These are phyloP conservation scores for Colletotrichum chrysophilum DNA, from an alignment of 2,329 filamentous ascomycete species.

Conservation along the genomic window DNA sequence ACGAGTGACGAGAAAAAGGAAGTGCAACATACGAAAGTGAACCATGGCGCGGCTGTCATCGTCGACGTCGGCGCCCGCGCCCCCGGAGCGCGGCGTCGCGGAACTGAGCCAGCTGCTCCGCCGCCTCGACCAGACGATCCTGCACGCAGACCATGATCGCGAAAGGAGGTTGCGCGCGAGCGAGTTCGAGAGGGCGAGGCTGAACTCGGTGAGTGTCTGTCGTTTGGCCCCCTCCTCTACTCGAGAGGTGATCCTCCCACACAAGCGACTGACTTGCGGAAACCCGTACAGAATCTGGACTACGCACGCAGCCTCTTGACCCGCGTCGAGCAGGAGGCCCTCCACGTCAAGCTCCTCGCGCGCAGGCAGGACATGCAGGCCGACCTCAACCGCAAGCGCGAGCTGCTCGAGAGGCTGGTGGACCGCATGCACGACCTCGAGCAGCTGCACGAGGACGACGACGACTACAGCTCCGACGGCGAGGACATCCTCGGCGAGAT, in stretches of 20 bases:
- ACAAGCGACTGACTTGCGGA: too few relatives aligned
- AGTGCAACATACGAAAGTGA: not conserved
- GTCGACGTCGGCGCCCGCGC: not conserved
- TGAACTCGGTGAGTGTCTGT: slow-evolving; percentile 31
- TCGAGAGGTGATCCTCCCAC: too few relatives aligned
- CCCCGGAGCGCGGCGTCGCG: slow-evolving; percentile 34
- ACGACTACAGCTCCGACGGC: slow-evolving; percentile 55
- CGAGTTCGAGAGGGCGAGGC: slow-evolving; percentile 64
- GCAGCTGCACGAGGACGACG: slow-evolving; percentile 49
- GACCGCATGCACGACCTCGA: slow-evolving; percentile 72
- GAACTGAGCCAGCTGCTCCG: slow-evolving; percentile 69
- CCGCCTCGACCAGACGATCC: slow-evolving; percentile 69
- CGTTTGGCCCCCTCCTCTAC: too few relatives aligned
- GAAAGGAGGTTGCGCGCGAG: slow-evolving; percentile 63
- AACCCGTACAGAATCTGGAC: slow-evolving; percentile 66
- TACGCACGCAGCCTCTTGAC: slow-evolving; percentile 73
- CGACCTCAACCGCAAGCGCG: slow-evolving; percentile 69
- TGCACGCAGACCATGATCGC: slow-evolving; percentile 65
- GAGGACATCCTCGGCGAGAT: slow-evolving; percentile 63
- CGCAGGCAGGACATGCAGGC: slow-evolving; percentile 66
- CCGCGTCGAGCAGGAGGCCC: slow-evolving; percentile 72
- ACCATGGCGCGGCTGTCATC: slow-evolving; percentile 20
- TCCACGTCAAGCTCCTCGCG: slow-evolving; percentile 61
- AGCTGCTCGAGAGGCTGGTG: slow-evolving; percentile 68
- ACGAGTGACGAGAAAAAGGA: not conserved